Base-by-base conservation (phyloP, 2,329 filamentous ascomycete species). In the Trichoderma endophyticum region DNA sequence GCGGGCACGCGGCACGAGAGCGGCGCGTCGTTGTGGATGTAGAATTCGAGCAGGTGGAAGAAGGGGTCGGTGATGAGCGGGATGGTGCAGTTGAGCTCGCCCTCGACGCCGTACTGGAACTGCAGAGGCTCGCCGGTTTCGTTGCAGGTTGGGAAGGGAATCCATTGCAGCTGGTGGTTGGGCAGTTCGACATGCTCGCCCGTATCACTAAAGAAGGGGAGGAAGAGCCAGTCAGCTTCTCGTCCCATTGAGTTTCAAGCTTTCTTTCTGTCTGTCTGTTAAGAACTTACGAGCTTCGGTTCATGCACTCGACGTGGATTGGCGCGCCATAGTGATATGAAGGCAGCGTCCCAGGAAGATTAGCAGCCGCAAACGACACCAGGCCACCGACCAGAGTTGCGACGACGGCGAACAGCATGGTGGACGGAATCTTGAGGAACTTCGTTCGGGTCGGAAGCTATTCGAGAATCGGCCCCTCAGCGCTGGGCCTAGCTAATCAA, bases 1-100 rank as follows among this genome's bases (percentile, higher is more conserved):
- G 93, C 89, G 32, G 95, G 94, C 15, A 98, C 89, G 67, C 96
- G 95, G 82, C 96, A 99, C 70, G 94, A 91, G 64, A 98, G 87
- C 11, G 96, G 96, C 21, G 94, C 95, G 83, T 99, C 96, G 84
- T 92, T 94, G 86, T 98, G 96, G 81, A 98, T 91, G 87, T 98
- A 98, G 87, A 98, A 98, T 84, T 98, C 93, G 84, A 95, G 91
- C 66, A 95, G 88, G 83, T 96, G 93, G 86, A 94, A 96, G 86
- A 95, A 92, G 54, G 92, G 88, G 80, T 95, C 93, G 77, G 88
- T 87, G 77, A 95, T 86, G 82, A 93, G 88, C 79, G 91, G 85
- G 77, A 96, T 90, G 70, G 93, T 96, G 85, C 93, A 96, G 84
- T 95, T 95, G 76, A 93, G 83, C 80, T 97, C 94, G 83, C 83